Evolutionary conservation across 2,329 filamentous ascomycete genomes (phyloP), one percentile per base, ranked within the genome.

Genomic region (Phyllosticta paracitricarpa): DNA sequence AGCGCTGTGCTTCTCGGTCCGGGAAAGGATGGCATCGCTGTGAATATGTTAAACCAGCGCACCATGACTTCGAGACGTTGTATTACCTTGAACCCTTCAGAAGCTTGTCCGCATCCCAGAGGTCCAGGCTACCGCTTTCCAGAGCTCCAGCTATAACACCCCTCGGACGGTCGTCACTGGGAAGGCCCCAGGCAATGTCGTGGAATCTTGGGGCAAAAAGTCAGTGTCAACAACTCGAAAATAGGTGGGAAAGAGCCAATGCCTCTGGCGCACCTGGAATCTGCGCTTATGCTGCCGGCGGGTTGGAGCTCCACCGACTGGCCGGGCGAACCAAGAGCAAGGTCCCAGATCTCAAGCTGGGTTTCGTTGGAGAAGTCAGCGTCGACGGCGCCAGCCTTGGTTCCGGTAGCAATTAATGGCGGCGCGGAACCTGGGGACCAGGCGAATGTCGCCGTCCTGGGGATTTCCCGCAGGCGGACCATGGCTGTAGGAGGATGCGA

Each of bases 321-420:
- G 64, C 88, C 82, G 64, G 84, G 77, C 74, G 86, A 85, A 74
- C 95, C 90, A 66, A 97, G 81, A 71, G 85, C 87, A 67, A 99
- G 81, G 76, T 97, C 91, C 94, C 94, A 99, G 64, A 99, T 82
- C 79, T 99, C 94, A 62, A 99, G 80, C 78, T 93, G 93, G 65
- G 91, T 97, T 75, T 97, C 92, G 75, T 94, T 94, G 28, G 94
- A 97, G 77, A 99, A 99, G 76, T 97, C 92, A 68, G 90, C 92
- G 76, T 96, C 91, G 52, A 99, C 91, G 69, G 94, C 94, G 65
- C 94, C 94, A 64, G 94, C 92, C 68, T 92, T 87, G 55, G 94
- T 99, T 69, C 94, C 94, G 28, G 94, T 99, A 63, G 91, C 93
- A 66, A 99, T 81, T 68, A 96, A 81, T 68, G 93, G 91, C 68